These are phyloP conservation scores for Candolleomyces eurysporus DNA, from an alignment of 768 basidiomycete species.

Conservation along the genomic window DNA sequence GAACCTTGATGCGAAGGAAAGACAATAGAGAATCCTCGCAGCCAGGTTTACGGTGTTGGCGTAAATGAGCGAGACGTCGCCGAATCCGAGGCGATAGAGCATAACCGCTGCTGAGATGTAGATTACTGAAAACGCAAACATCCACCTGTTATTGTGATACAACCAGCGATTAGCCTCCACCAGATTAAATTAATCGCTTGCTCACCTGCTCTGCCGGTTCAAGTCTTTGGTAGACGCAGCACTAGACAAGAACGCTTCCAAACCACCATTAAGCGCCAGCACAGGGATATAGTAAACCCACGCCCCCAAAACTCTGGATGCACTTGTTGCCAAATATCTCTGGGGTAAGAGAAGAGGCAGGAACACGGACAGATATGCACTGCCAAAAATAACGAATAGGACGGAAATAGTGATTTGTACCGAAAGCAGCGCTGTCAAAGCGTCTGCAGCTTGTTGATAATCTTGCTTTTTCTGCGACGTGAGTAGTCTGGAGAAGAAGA, in stretches of 20 bases:
- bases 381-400: slow-evolving; percentile 72
- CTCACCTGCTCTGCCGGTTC: slow-evolving; percentile 61
- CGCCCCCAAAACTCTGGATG: slow-evolving; percentile 69
- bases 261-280: slow-evolving; percentile 84
- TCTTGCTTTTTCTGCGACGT: slow-evolving; percentile 12
- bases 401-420: slow-evolving; percentile 65
- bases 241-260: slow-evolving; percentile 89
- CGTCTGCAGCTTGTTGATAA: slow-evolving; percentile 43
- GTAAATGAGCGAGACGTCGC: slow-evolving; percentile 71
- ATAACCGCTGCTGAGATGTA: slow-evolving; percentile 58
- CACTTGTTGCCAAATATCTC: slow-evolving; percentile 72
- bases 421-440: slow-evolving; percentile 60
- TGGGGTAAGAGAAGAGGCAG: slow-evolving; percentile 69
- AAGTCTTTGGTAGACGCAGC: slow-evolving; percentile 69
- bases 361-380: slow-evolving; percentile 69
- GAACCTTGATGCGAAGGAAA: slow-evolving; percentile 46
- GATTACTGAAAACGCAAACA: slow-evolving; percentile 70
- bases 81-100: slow-evolving; percentile 46
- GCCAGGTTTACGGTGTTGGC: slow-evolving; percentile 71
- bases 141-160: slow-evolving; percentile 50
- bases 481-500: slow-evolving; percentile 80
- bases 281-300: slow-evolving; percentile 91
- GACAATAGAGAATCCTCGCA: slow-evolving; percentile 60
- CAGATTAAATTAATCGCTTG: slow-evolving; percentile 4
- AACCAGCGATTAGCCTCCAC: neutral